phyloP scores from a whole-genome alignment of 2,329 filamentous ascomycete species.

The Gaeumannomyces tritici region DNA sequence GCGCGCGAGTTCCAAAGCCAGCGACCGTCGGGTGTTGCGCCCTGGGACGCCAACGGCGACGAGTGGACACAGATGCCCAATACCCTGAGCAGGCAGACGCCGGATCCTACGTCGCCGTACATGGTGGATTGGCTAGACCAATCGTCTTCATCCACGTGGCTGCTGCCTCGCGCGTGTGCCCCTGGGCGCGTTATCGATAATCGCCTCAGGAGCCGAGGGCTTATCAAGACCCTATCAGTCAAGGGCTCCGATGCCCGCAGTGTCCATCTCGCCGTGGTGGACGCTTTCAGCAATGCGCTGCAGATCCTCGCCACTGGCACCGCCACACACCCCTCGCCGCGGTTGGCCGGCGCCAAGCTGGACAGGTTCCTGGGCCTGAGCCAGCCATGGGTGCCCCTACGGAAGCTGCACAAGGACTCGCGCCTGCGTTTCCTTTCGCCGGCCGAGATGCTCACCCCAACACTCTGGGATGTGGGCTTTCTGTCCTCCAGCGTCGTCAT shows the following conservation, averaged over 20 bases:
- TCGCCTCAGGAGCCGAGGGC: constrained; percentile 64
- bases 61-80: constrained; percentile 47
- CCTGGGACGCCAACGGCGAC: constrained; percentile 22
- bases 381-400: constrained; percentile 63
- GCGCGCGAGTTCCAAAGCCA: constrained; percentile 33
- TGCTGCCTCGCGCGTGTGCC: constrained; percentile 59
- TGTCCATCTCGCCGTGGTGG: constrained; percentile 52
- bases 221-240: constrained; percentile 56
- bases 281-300: constrained; percentile 51
- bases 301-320: constrained; percentile 29
- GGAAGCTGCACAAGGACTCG: constrained; percentile 67
- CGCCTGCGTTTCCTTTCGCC: constrained; percentile 61
- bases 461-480: constrained; percentile 63
- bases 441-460: constrained; percentile 63
- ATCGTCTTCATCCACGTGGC: constrained; percentile 45
- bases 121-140: constrained; percentile 36
- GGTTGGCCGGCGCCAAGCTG: constrained; percentile 9
- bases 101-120: constrained; percentile 38
- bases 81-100: constrained; percentile 31
- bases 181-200: constrained; percentile 54
- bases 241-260: constrained; percentile 56
- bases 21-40: constrained; percentile 12
- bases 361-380: constrained; percentile 50
- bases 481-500: constrained; percentile 63
- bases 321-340: constrained; percentile 18